A percentile compares a stretch with the other conserved stretches of the same genome.
Conservation (phyloP, 2,329 filamentous ascomycete species). For the Mycogone perniciosa region DNA sequence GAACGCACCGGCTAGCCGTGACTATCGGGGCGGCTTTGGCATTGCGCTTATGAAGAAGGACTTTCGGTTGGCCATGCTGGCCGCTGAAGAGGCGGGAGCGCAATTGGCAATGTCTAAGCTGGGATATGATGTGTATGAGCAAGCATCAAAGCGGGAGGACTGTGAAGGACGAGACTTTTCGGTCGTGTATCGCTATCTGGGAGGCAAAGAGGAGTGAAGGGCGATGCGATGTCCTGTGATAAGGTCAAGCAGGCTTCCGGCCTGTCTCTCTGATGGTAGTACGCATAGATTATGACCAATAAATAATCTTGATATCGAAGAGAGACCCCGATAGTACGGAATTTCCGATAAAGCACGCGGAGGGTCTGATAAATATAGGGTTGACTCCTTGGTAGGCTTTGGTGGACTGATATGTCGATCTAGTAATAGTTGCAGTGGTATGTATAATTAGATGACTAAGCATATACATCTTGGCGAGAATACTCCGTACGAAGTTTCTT, state of each 20-base stretch:
- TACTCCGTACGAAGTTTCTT: too few species aligned
- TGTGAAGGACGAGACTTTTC: constrained; percentile 73
- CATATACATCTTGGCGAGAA: too few species aligned
- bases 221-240: neutral
- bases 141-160: constrained; percentile 52
- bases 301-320: too few species aligned
- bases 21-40: constrained; percentile 72
- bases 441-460: too few species aligned
- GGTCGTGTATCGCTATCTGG: constrained; percentile 69
- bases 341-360: too few species aligned
- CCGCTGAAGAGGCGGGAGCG: constrained; percentile 61
- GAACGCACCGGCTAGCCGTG: constrained; percentile 65
- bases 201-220: constrained; percentile 32
- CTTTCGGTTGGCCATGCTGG: constrained; percentile 63
- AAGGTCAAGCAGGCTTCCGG: neutral
- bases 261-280: too few species aligned
- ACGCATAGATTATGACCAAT: too few species aligned
- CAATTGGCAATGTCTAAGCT: constrained; percentile 57
- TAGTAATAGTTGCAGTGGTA: too few species aligned
- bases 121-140: constrained; percentile 62
- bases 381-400: too few species aligned
- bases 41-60: constrained; percentile 78
- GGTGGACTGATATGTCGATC: too few species aligned
- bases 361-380: too few species aligned
- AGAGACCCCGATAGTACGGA: too few species aligned